These are phyloP conservation scores for Hibiscus trionum DNA, from an alignment of 345 rosid genomes.

Conservation along the genomic window DNA sequence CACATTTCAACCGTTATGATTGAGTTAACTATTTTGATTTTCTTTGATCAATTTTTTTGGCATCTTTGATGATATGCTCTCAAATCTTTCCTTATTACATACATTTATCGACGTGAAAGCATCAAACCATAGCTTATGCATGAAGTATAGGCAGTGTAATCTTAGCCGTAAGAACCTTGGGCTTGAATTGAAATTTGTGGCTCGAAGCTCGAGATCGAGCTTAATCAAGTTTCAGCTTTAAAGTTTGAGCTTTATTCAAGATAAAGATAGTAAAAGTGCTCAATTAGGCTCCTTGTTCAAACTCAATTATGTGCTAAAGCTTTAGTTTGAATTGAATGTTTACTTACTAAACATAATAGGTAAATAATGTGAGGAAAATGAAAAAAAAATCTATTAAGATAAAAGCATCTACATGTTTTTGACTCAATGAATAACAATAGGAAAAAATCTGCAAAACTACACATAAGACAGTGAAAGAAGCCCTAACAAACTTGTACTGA, in stretches of 20 bases:
- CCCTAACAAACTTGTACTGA: slow-evolving; percentile 2
- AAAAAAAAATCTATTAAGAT: background rate
- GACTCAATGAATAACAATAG: background rate
- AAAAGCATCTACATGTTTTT: background rate
- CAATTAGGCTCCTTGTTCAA: too few relatives aligned
- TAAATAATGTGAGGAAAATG: background rate
- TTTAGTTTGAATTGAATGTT: background rate
- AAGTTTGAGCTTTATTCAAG: too few relatives aligned
- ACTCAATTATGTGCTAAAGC: background rate
- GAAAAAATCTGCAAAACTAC: background rate
- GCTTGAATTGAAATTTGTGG: background rate
- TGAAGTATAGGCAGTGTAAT: background rate
- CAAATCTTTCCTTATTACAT: background rate
- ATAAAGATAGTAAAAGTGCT: background rate
- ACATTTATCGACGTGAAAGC: background rate
- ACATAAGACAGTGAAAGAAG: background rate
- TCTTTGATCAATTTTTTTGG: background rate
- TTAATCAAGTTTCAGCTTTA: background rate
- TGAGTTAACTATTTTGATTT: slow-evolving; percentile 7
- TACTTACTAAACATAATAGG: background rate
- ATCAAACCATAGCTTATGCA: background rate
- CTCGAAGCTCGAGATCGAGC: background rate
- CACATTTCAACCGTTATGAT: slow-evolving; percentile 2
- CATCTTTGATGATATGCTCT: background rate
- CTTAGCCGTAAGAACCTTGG: background rate